Base-by-base conservation (phyloP, 78 protist species). In the Dictyostelium capitatum region DNA sequence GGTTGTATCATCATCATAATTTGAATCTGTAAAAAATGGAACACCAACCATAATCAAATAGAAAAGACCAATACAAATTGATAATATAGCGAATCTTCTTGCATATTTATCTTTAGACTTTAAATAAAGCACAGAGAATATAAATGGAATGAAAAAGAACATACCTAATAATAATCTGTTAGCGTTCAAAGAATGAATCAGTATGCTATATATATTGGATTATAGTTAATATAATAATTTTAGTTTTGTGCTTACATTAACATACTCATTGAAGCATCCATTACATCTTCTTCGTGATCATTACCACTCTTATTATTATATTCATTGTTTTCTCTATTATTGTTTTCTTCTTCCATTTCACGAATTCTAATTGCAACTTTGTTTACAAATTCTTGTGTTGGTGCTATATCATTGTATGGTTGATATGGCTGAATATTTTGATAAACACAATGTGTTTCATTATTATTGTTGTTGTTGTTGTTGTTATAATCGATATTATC, bases 101-200 rank as follows among this genome's bases (percentile, higher is more conserved):
- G 73, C 73, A 65, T 65, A 65, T 65, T 65, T 65, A 65, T 65
- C 73, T 65, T 15, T 65, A 12, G 73, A 65, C 28, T 65, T 65
- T 32, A 65, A 65, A 65, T 65, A 65, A 12, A 65, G 73, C 3
- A 65, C 20, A 25, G 73, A 65, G 28, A 65, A 65, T 4, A 65
- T 30, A 30, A 65, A 65, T 30, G 73, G 73, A 10, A 65, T 41
- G 28, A 65, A 65, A 65, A 65, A 65, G 73, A 65, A 65, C 12
- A 65, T 30, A 25, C 73, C 73, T 65, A 65, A 65, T 65, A 65
- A 14, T 65, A 65, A 65, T 30, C 72, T 64, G 11, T 25, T 25
- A n/a, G n/a, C n/a, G n/a, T n/a, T n/a, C n/a, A 48, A 48, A 48
- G 8, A 48, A 48, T 48, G 8, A 48, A 48, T 9, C 8, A 48